phyloP scores from a whole-genome alignment of 73 alveolate genomes.

The Paramecium sonneborni region DNA sequence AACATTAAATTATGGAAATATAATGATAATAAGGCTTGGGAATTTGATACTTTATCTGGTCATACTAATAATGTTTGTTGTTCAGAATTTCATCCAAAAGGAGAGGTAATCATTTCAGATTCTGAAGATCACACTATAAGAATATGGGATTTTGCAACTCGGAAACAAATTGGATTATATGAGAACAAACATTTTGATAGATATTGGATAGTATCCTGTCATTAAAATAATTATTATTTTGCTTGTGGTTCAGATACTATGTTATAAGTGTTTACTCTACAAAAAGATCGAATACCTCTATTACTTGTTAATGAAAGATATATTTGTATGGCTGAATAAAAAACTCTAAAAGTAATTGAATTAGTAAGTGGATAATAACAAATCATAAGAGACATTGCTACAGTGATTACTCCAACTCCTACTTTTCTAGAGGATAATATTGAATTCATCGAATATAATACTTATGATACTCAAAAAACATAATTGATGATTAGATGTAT shows the following conservation, averaged over 20 bases:
- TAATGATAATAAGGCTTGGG: constrained; percentile 84
- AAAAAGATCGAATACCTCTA: constrained; percentile 82
- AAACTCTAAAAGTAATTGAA: constrained; percentile 2
- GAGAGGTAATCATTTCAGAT: constrained; percentile 81
- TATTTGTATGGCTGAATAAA: constrained; percentile 68
- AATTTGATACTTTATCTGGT: constrained; percentile 89
- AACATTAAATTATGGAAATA: constrained; percentile 88
- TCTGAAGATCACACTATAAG: constrained; percentile 92
- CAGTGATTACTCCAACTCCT: constrained; percentile 38
- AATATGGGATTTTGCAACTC: constrained; percentile 90
- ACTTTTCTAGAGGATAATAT: constrained; percentile 67
- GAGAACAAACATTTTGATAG: constrained; percentile 86
- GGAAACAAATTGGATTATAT: constrained; percentile 71
- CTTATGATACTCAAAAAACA: constrained; percentile 25
- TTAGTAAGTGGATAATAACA: not conserved
- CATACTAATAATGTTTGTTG: constrained; percentile 91
- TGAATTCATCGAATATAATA: constrained; percentile 68
- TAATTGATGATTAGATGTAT: constrained; percentile 41
- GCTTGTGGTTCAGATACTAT: constrained; percentile 93
- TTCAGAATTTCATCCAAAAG: constrained; percentile 86
- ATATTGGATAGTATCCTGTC: constrained; percentile 87
- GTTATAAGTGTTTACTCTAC: constrained; percentile 81
- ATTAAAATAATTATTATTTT: constrained; percentile 79
- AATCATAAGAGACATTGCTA: not conserved
- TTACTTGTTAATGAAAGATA: constrained; percentile 63